Evolutionary conservation across 2,329 filamentous ascomycete genomes (phyloP), one percentile per base, ranked within the genome.

Genomic region (Drechslerella stenobrocha): DNA sequence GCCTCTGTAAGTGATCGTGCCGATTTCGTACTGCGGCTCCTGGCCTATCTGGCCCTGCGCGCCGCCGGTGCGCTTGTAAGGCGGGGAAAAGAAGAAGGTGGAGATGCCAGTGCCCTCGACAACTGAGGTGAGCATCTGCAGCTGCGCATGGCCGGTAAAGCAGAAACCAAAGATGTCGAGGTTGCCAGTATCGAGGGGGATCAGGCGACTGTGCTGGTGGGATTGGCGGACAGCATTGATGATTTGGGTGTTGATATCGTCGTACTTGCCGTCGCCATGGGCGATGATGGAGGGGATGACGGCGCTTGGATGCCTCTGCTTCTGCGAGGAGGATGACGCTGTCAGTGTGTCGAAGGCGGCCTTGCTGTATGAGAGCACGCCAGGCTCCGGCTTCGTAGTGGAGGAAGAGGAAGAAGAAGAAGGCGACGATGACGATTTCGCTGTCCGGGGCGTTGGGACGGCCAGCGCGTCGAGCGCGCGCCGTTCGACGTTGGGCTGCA

Each of bases 181-280:
- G 23, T 55, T 67, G 2, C 9, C 2, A 3, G 47, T n/a, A 5
- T 67, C 63, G 3, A 67, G 9, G 5, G 63, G 63, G 3, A 67
- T 59, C 35, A 67, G 28, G 4, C 63, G 48, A 11, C 55, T 42
- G 2, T 44, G 44, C 2, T 53, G 55, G 15, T 67, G 63, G 1
- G 55, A 50, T 18, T 60, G 63, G 23, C 48, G 48, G 11, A 67
- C 30, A 7, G 63, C 9, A n/a, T 48, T 32, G 26, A 67, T 55
- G 18, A 67, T 67, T 34, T 67, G 63, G 1, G 45, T 51, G 30
- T 67, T 59, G 24, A 55, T 44, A 37, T 67, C 63, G 23, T 59
- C 55, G 44, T 55, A 67, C 42, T 67, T 67, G 15, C 34, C 53
- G 9, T 59, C 55, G 2, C 32, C 63, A 18, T 67, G 63, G 15